Percentiles rank a stretch among this genome's conserved stretches.
These are phyloP conservation scores for Fusarium sp. DNA, from an alignment of 2,329 filamentous ascomycete genomes.

Conservation along the genomic window DNA sequence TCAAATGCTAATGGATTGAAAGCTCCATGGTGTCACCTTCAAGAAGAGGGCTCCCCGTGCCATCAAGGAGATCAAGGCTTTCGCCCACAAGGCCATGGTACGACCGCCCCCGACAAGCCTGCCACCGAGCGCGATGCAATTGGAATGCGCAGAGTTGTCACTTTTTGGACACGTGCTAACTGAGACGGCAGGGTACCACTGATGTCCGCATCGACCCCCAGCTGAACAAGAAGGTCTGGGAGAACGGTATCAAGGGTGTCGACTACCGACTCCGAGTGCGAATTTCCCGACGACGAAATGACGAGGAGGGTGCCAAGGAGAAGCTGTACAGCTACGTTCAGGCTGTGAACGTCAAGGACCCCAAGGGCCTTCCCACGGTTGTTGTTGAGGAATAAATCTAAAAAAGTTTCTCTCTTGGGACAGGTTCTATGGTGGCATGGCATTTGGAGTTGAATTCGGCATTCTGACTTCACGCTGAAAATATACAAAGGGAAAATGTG, in stretches of 20 bases:
- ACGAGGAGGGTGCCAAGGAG: conserved; percentile 99
- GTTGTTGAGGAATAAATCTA: conserved; percentile 81
- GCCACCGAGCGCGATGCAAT: conserved; percentile 27
- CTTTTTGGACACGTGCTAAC: conserved; percentile 38
- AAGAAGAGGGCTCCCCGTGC: conserved; percentile 99
- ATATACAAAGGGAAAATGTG: conserved; percentile 57
- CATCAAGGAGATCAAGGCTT: conserved; percentile 99
- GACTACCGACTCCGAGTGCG: conserved; percentile 97
- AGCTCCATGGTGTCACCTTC: conserved; percentile 98
- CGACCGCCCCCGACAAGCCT: conserved; percentile 55
- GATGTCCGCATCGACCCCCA: conserved; percentile 99
- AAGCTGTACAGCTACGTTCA: conserved; percentile 99
- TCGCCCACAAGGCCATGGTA: conserved; percentile 97
- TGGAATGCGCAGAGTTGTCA: conserved; percentile 21
- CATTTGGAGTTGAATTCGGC: conserved; percentile 65
- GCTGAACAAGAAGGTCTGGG: conserved; percentile 99
- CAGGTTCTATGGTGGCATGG: conserved; percentile 62
- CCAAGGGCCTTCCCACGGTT: conserved; percentile 96
- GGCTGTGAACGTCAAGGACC: conserved; percentile 99
- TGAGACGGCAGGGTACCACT: conserved; percentile 81
- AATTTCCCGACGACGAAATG: conserved; percentile 99
- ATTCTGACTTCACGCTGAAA: conserved; percentile 62
- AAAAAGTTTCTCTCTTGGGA: conserved; percentile 57
- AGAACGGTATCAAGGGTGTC: conserved; percentile 98
- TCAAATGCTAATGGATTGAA: conserved; percentile 42